These are phyloP conservation scores for Eudorina sp. DNA, from an alignment of 139 green algal genomes.

Conservation along the genomic window DNA sequence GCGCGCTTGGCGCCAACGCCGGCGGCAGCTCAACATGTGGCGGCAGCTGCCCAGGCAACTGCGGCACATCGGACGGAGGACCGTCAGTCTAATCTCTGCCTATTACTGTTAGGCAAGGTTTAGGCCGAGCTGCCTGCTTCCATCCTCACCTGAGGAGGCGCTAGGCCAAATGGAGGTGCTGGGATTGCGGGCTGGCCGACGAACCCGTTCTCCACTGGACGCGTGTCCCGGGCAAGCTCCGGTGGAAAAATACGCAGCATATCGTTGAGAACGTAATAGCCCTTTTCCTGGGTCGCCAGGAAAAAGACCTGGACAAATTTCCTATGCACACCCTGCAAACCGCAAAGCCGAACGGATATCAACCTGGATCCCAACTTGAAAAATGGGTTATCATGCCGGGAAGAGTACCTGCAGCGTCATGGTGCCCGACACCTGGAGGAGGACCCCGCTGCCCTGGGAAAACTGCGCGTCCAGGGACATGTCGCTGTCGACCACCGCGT, in stretches of 20 bases:
- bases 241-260: conserved; percentile 81
- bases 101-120: no score
- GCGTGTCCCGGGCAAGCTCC: neutral
- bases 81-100: neutral
- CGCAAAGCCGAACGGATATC: neutral
- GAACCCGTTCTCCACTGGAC: conserved; percentile 35
- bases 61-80: neutral
- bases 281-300: conserved; percentile 89
- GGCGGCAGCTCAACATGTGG: neutral
- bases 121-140: neutral
- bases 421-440: conserved; percentile 85
- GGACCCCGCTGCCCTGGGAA: conserved; percentile 77
- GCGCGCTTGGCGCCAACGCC: neutral
- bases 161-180: neutral
- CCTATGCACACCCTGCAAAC: conserved; percentile 62
- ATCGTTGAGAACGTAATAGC: conserved; percentile 95
- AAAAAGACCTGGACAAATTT: conserved; percentile 94
- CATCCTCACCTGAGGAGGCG: neutral
- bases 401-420: conserved; percentile 64
- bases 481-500: conserved; percentile 69
- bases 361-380: neutral
- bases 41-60: conserved; percentile 6
- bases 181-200: conserved; percentile 8
- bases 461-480: conserved; percentile 87
- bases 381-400: neutral